Percentiles rank a stretch among this genome's conserved stretches.
These are phyloP conservation scores for Venturia effusa DNA, from an alignment of 2,329 filamentous ascomycete species.

Conservation along the genomic window DNA sequence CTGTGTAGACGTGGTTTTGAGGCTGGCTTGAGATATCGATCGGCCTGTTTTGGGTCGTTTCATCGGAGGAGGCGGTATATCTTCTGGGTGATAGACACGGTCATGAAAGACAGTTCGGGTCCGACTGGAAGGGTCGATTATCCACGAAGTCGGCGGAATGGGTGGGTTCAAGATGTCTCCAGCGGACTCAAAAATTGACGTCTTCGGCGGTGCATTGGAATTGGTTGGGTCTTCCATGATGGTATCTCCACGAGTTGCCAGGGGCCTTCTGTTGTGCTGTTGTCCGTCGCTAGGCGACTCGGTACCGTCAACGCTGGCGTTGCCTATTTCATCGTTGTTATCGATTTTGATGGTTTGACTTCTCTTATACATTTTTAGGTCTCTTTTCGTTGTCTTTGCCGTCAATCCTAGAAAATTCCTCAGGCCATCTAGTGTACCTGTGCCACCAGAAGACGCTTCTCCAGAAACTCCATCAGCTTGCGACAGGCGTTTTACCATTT, in stretches of 20 bases:
- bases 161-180: conserved; percentile 87
- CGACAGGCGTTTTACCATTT: conserved; percentile 19
- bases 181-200: conserved; percentile 90
- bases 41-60: conserved; percentile 21
- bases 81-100: conserved; percentile 82
- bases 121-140: conserved; percentile 71
- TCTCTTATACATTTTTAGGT: conserved; percentile 46
- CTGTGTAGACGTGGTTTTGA: conserved; percentile 14
- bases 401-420: conserved; percentile 63
- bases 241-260: conserved; percentile 39
- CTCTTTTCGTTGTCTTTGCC: conserved; percentile 57
- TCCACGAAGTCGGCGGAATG: conserved; percentile 67
- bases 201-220: conserved; percentile 67
- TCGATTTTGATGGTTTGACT: conserved; percentile 59
- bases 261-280: conserved; percentile 21
- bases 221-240: conserved; percentile 34
- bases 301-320: neutral
- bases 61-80: conserved; percentile 72
- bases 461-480: conserved; percentile 14
- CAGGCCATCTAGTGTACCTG: conserved; percentile 35
- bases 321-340: conserved; percentile 13
- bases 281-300: neutral
- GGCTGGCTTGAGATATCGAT: conserved; percentile 18
- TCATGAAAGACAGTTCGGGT: conserved; percentile 94
- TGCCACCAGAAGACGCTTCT: conserved; percentile 16